These are phyloP conservation scores for Polyplosphaeria fusca DNA, from an alignment of 495 filamentous ascomycete genomes.

Conservation along the genomic window DNA sequence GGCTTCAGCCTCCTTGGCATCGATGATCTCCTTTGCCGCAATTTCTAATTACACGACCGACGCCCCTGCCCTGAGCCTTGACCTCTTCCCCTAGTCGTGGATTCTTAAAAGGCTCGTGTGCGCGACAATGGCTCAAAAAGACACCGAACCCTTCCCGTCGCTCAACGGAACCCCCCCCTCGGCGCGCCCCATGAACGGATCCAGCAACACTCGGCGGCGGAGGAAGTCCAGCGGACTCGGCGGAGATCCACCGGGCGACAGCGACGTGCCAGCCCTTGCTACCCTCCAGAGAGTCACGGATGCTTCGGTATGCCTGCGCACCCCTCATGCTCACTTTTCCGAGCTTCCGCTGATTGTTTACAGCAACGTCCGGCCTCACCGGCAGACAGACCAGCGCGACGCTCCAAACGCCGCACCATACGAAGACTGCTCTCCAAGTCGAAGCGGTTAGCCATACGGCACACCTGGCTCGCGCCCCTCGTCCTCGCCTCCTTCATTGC, in stretches of 20 bases:
- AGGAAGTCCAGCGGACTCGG: constrained; percentile 29
- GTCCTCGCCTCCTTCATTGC: constrained; percentile 63
- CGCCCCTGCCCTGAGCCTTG: constrained; percentile 3
- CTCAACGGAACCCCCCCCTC: constrained; percentile 5
- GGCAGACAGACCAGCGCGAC: constrained; percentile 32
- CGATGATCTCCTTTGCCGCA: constrained; percentile 5
- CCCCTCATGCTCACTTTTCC: constrained; percentile 1
- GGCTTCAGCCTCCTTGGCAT: not conserved
- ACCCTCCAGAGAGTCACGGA: not conserved
- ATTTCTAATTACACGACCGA: constrained; percentile 5
- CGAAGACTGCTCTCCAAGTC: constrained; percentile 38
- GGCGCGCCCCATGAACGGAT: not conserved
- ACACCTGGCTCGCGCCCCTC: constrained; percentile 65
- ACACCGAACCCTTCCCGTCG: constrained; percentile 30
- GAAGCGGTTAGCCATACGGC: constrained; percentile 40
- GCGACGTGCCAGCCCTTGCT: constrained; percentile 3
- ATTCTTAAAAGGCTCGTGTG: not conserved
- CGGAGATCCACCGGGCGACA: constrained; percentile 31
- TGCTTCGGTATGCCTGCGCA: not conserved
- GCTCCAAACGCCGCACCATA: constrained; percentile 44
- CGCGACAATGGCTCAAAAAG: constrained; percentile 16
- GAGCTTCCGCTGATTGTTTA: not conserved
- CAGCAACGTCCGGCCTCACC: not conserved
- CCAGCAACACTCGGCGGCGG: constrained; percentile 6
- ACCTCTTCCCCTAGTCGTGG: not conserved